Conservation (phyloP, 495 filamentous ascomycete genomes). For the Aspergillus bertholletiae region DNA sequence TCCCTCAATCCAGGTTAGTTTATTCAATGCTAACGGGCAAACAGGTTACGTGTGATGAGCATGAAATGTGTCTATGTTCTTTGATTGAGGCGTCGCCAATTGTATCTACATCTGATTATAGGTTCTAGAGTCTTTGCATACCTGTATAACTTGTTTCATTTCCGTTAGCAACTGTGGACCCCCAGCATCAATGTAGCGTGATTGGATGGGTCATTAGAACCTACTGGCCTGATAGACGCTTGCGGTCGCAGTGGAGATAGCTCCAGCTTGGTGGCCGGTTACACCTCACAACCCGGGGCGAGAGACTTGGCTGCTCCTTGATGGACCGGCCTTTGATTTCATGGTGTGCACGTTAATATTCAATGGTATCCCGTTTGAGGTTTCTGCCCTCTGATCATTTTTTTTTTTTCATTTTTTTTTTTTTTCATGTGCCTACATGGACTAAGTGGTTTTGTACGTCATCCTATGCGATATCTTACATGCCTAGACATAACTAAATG, state of each 20-base stretch:
- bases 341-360: neutral
- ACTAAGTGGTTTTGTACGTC: neutral
- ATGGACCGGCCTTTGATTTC: neutral
- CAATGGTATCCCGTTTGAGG: neutral
- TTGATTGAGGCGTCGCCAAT: slow-evolving; percentile 24
- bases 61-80: slow-evolving; percentile 36
- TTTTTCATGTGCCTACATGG: too few species aligned
- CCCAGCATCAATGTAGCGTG: neutral
- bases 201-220: neutral
- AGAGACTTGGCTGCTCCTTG: neutral
- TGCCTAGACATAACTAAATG: neutral
- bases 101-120: slow-evolving; percentile 17
- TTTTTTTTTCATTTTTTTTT: neutral
- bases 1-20: neutral
- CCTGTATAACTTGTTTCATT: neutral
- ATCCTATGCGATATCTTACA: neutral
- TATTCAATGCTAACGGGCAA: slow-evolving; percentile 2
- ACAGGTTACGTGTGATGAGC: slow-evolving; percentile 42
- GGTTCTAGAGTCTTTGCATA: slow-evolving; percentile 6
- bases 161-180: neutral
- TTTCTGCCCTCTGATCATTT: neutral
- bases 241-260: neutral
- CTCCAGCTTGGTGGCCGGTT: neutral
- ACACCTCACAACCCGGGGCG: neutral
- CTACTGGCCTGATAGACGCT: neutral